Conservation (phyloP, 371 early-diverging fungal species). For the Haplosporangium sp. region DNA sequence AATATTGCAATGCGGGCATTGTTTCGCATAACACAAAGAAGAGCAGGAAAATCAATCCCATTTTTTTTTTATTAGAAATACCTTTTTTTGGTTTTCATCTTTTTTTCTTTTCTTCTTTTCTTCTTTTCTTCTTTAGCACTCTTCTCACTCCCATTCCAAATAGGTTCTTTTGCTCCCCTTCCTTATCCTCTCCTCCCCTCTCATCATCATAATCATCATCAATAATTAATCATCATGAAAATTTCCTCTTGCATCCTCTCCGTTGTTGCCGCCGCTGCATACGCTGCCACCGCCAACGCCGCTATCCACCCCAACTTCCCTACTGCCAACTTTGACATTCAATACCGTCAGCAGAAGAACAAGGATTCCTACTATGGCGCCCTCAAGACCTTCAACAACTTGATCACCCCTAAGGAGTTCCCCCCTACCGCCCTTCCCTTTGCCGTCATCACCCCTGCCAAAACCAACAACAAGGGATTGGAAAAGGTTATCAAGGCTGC, state of each 20-base stretch:
- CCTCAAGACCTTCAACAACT: slow-evolving; percentile 50
- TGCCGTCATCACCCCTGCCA: slow-evolving; percentile 32
- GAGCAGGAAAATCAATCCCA: background rate
- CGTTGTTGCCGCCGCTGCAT: slow-evolving; percentile 36
- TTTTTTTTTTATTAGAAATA: background rate
- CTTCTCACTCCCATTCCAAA: slow-evolving; percentile 16
- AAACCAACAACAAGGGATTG: slow-evolving; percentile 40
- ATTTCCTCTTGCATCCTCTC: slow-evolving; percentile 42
- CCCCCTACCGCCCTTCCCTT: slow-evolving; percentile 14
- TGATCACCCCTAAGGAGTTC: slow-evolving; percentile 43
- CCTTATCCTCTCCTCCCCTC: background rate
- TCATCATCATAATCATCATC: background rate
- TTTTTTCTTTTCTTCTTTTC: slow-evolving; percentile 20
- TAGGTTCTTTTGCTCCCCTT: background rate
- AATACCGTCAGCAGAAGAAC: slow-evolving; percentile 36
- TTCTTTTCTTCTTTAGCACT: slow-evolving; percentile 22
- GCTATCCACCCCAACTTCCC: slow-evolving; percentile 26
- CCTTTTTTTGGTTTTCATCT: slow-evolving; percentile 1
- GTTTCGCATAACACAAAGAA: too few relatives aligned
- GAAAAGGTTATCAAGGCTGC: slow-evolving; percentile 28
- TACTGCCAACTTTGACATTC: slow-evolving; percentile 19
- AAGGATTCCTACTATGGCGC: slow-evolving; percentile 28
- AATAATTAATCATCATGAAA: slow-evolving; percentile 24
- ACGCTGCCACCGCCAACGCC: slow-evolving; percentile 24
- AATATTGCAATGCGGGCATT: too few relatives aligned